A percentile compares a stretch with the other conserved stretches of the same genome.
These are phyloP conservation scores for Rugosomyces carneus DNA, from an alignment of 1,284 basidiomycete species.

Conservation along the genomic window DNA sequence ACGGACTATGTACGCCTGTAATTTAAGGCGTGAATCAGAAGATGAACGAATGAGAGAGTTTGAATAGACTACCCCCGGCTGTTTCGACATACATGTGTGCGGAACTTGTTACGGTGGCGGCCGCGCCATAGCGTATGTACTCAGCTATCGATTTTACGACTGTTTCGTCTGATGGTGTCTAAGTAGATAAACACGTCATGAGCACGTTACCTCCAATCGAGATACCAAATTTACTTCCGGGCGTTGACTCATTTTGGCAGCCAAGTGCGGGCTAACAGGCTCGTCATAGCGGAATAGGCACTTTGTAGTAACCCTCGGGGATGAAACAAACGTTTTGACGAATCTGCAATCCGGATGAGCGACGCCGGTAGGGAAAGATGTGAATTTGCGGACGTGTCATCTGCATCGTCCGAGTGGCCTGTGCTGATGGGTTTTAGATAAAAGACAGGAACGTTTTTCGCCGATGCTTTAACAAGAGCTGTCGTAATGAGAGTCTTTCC, in stretches of 20 bases:
- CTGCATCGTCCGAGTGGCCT: slow-evolving; percentile 73
- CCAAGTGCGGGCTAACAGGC: slow-evolving; percentile 92
- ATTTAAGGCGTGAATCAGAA: no score
- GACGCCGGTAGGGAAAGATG: not conserved
- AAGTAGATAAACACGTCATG: not conserved
- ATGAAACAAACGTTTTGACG: slow-evolving; percentile 46
- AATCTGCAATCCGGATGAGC: slow-evolving; percentile 45
- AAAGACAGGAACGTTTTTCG: slow-evolving; percentile 46
- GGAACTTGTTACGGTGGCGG: slow-evolving; percentile 14
- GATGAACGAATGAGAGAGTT: no score
- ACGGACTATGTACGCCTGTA: slow-evolving; percentile 95
- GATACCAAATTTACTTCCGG: slow-evolving; percentile 15
- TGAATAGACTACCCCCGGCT: slow-evolving; percentile 71
- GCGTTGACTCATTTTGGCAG: slow-evolving; percentile 52
- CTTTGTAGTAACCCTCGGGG: slow-evolving; percentile 31
- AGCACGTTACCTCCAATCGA: not conserved
- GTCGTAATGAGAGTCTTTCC: slow-evolving; percentile 89
- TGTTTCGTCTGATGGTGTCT: slow-evolving; percentile 56
- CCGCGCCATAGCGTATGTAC: slow-evolving; percentile 53
- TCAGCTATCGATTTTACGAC: slow-evolving; percentile 65
- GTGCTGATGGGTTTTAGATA: slow-evolving; percentile 94
- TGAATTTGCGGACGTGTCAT: slow-evolving; percentile 59
- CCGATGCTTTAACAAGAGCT: slow-evolving; percentile 75
- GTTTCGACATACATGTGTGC: slow-evolving; percentile 87
- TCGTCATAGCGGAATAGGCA: slow-evolving; percentile 85